These are phyloP conservation scores for Clonostachys rosea DNA, from an alignment of 2,329 filamentous ascomycete species.

Conservation along the genomic window DNA sequence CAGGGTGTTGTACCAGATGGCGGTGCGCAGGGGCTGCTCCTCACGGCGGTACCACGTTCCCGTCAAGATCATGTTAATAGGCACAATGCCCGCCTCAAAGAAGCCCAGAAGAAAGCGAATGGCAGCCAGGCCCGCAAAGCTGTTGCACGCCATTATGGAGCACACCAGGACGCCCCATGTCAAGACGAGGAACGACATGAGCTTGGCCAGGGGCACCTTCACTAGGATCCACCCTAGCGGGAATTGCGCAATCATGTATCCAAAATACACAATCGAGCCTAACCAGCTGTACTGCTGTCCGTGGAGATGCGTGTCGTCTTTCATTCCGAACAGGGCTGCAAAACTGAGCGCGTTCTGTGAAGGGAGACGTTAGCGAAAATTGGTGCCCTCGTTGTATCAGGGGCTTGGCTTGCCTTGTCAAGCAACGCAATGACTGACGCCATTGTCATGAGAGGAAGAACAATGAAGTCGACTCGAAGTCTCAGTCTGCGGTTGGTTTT, in stretches of 20 bases:
- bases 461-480: background rate
- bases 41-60: slow-evolving; percentile 24
- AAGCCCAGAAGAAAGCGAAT: slow-evolving; percentile 20
- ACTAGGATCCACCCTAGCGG: slow-evolving; percentile 10
- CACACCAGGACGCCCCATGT: slow-evolving; percentile 12
- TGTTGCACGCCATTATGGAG: slow-evolving; percentile 14
- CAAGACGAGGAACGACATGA: slow-evolving; percentile 10
- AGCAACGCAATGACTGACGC: background rate
- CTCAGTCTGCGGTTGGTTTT: background rate
- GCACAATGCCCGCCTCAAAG: slow-evolving; percentile 16
- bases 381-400: no score
- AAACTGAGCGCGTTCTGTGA: no score
- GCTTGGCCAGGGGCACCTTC: slow-evolving; percentile 9
- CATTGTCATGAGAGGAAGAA: background rate
- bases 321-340: no score
- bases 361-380: no score
- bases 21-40: slow-evolving; percentile 21
- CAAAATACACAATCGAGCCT: background rate
- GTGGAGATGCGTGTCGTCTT: no score
- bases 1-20: slow-evolving; percentile 22
- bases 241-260: background rate
- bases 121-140: slow-evolving; percentile 12
- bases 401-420: no score
- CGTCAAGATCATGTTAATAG: slow-evolving; percentile 18
- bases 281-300: background rate